Conservation (phyloP, 1,284 basidiomycete species). For the Tranzscheliella williamsii region DNA sequence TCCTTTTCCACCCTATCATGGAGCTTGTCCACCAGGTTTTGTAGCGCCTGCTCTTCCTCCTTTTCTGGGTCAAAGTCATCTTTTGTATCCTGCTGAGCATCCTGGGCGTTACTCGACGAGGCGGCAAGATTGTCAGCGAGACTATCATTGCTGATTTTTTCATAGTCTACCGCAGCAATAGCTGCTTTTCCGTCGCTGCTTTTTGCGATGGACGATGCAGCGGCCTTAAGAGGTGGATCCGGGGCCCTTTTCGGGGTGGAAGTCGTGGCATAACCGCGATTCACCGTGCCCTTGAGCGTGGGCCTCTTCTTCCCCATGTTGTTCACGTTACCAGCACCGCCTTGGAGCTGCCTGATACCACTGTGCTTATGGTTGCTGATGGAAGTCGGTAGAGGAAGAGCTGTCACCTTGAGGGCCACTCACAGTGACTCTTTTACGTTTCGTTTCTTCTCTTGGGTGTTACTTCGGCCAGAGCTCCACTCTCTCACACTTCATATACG, state of each 20-base stretch:
- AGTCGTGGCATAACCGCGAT: slow-evolving; percentile 59
- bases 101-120: slow-evolving; percentile 3
- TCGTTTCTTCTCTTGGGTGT: too few relatives aligned
- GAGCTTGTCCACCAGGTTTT: slow-evolving; percentile 68
- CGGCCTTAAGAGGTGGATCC: slow-evolving; percentile 63
- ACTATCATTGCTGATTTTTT: slow-evolving; percentile 27
- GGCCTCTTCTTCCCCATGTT: slow-evolving; percentile 54
- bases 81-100: slow-evolving; percentile 2
- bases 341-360: too few relatives aligned
- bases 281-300: slow-evolving; percentile 48
- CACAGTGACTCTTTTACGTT: too few relatives aligned
- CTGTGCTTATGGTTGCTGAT: slow-evolving; percentile 2
- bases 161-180: slow-evolving; percentile 38
- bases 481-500: too few relatives aligned
- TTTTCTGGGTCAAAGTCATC: slow-evolving; percentile 42
- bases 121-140: slow-evolving; percentile 21
- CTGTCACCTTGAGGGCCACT: too few relatives aligned
- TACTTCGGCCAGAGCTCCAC: too few relatives aligned
- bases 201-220: slow-evolving; percentile 3
- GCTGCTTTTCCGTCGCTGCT: slow-evolving; percentile 1
- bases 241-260: slow-evolving; percentile 79
- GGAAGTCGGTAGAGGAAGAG: not conserved
- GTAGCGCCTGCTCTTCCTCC: slow-evolving; percentile 56
- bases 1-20: slow-evolving; percentile 91
- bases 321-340: too few relatives aligned